phyloP scores from a whole-genome alignment of 805 yeast genomes.

The Monosporozyma aquatica region DNA sequence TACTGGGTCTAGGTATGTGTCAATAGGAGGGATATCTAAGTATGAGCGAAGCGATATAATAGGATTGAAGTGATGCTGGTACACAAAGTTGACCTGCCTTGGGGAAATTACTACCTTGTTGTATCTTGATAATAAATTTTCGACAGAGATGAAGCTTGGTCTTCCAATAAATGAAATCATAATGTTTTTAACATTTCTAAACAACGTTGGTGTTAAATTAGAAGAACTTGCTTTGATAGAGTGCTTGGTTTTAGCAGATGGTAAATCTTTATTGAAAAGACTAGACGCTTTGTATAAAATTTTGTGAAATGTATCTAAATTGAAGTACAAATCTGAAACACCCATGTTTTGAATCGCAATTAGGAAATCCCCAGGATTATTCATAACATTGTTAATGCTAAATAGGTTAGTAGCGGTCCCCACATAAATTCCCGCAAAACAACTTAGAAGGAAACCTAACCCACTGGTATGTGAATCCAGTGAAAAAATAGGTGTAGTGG shows the following conservation, averaged over 20 bases:
- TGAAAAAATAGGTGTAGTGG: constrained; percentile 67
- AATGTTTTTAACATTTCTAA: constrained; percentile 63
- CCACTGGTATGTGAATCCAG: constrained; percentile 81
- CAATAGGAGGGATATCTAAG: constrained; percentile 80
- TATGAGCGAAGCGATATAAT: constrained; percentile 71
- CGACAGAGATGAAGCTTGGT: constrained; percentile 54
- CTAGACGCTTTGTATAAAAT: constrained; percentile 61
- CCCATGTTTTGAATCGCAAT: constrained; percentile 62
- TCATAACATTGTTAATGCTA: constrained; percentile 67
- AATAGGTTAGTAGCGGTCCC: constrained; percentile 81
- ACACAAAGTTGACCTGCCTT: constrained; percentile 66
- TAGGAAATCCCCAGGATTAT: constrained; percentile 64
- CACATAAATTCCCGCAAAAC: constrained; percentile 70
- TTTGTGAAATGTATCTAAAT: constrained; percentile 72
- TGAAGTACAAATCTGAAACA: constrained; percentile 78
- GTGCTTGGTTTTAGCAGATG: constrained; percentile 1
- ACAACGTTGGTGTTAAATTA: constrained; percentile 20
- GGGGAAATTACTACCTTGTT: constrained; percentile 55
- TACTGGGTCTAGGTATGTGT: constrained; percentile 75
- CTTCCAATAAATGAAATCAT: constrained; percentile 75
- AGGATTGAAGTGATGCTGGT: constrained; percentile 73
- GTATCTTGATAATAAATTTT: constrained; percentile 52
- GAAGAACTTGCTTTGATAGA: constrained; percentile 5
- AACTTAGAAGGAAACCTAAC: constrained; percentile 81
- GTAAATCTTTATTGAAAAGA: constrained; percentile 11